Base-by-base conservation (phyloP, 2,329 filamentous ascomycete genomes). In the Venturia pyrina region DNA sequence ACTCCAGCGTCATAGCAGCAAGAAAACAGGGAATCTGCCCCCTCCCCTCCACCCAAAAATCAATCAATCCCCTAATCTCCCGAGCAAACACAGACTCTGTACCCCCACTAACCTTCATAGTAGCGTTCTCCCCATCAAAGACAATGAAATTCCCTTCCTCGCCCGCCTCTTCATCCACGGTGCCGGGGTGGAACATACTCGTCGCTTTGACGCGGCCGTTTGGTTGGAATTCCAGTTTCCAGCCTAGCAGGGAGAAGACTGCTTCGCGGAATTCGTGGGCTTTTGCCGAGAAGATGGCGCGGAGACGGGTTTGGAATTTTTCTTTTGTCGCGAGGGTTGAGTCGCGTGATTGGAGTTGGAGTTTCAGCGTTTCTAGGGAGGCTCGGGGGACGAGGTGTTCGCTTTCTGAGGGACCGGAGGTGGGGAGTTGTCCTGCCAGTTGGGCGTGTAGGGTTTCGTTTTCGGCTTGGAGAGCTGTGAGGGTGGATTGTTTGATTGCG, bases 51-150 rank as follows among this genome's bases (percentile, higher is more conserved):
- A 98, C 93, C 93, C 95, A 99, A 76, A 96, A 98, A 69, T 91
- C 89, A 72, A 97, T 93, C 75, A 93, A 85, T 72, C 91, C 89
- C 69, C 85, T 85, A 69, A 99, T 96, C 76, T 92, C 88, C 65
- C 85, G 79, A 1, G 93, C 95, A 77, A 99, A 99, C 15, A 86
- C 83, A 73, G 91, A 96, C 73, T 90, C 85, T 1, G 92, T 90
- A 0, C 95, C 95, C 1, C 95, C 95, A 43, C 89, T 90, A 66
- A 99, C 90, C 82, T 99, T 99, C 95, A 99, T 99, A 0, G 93
- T 97, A 8, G 93, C 95, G 66, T 89, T 87, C 78, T 97, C 92
- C 63, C 92, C 92, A 76, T 96, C 92, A 75, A 97, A 97, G 0
- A 96, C 86, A 59, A 87, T 87, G 5, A 79, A 83, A 68, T 86